These are phyloP conservation scores for Nannizziopsis barbatae DNA, from an alignment of 2,329 filamentous ascomycete genomes.

Conservation along the genomic window DNA sequence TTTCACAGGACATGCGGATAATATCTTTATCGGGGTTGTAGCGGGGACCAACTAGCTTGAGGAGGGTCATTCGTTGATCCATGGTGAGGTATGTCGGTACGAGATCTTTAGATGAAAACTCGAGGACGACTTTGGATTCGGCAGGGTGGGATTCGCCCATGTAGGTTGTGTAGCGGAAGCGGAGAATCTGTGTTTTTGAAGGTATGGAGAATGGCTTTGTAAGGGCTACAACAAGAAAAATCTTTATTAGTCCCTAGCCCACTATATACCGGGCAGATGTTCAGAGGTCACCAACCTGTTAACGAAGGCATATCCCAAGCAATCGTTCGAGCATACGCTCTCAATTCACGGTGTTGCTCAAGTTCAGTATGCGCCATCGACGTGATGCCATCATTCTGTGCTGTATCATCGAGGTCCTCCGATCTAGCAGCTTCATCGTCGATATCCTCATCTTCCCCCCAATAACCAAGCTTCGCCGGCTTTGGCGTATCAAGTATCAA, in stretches of 20 bases:
- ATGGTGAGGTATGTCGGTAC: constrained; percentile 47
- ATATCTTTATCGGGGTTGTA: constrained; percentile 77
- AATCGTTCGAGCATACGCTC: constrained; percentile 75
- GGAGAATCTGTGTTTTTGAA: constrained; percentile 54
- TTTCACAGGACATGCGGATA: constrained; percentile 83
- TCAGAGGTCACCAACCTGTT: constrained; percentile 50
- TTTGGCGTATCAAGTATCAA: constrained; percentile 23
- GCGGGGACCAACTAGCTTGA: constrained; percentile 72
- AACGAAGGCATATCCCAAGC: constrained; percentile 95
- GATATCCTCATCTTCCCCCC: constrained; percentile 33
- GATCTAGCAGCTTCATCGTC: constrained; percentile 34
- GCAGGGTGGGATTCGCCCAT: constrained; percentile 90
- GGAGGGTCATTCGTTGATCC: constrained; percentile 64
- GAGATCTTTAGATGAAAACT: constrained; percentile 69
- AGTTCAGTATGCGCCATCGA: constrained; percentile 74
- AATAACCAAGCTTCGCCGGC: constrained; percentile 27
- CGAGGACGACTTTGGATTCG: constrained; percentile 84
- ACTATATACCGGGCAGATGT: neutral
- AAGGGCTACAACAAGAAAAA: constrained; percentile 47
- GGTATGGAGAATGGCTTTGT: constrained; percentile 72
- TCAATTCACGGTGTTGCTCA: constrained; percentile 74
- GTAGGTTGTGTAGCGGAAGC: constrained; percentile 95
- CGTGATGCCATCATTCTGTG: constrained; percentile 60
- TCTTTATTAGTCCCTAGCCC: no score
- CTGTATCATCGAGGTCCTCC: constrained; percentile 45